These are phyloP conservation scores for Trichosporon sp. DNA, from an alignment of 1,284 basidiomycete species.

Conservation along the genomic window DNA sequence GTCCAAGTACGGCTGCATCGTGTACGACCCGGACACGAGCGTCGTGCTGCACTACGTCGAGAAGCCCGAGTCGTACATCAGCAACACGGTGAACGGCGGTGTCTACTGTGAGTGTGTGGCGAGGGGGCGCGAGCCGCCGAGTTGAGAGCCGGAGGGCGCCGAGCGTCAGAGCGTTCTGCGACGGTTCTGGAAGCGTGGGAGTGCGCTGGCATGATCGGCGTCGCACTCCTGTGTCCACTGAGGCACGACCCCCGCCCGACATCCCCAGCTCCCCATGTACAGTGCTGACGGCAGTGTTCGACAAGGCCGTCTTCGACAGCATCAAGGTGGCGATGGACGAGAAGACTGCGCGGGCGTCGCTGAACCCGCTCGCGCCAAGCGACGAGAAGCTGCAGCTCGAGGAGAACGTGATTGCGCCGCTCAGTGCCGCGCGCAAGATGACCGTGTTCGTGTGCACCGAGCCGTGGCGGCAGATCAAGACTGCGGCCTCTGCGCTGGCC, in stretches of 20 bases:
- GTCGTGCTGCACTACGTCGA: conserved; percentile 53
- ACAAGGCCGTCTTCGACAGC: conserved; percentile 54
- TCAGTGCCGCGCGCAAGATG: conserved; percentile 52
- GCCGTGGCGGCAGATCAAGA: conserved; percentile 56
- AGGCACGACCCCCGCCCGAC: not conserved
- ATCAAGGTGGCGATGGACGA: conserved; percentile 54
- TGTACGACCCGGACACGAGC: conserved; percentile 48
- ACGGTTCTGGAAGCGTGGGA: not conserved
- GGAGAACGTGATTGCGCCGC: conserved; percentile 54
- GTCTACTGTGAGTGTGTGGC: conserved; percentile 40
- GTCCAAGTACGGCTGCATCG: conserved; percentile 53
- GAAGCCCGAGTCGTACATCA: conserved; percentile 55
- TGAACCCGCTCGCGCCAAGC: conserved; percentile 48
- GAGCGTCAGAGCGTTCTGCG: no score
- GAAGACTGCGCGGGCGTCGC: conserved; percentile 50
- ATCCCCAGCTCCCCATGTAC: no score
- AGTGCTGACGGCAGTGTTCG: conserved; percentile 46
- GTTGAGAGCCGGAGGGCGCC: no score
- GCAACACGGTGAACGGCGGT: conserved; percentile 53
- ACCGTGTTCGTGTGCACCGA: conserved; percentile 53
- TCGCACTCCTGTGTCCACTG: not conserved
- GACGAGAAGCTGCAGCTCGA: conserved; percentile 55
- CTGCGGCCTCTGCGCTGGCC: conserved; percentile 54
- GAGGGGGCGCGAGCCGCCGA: no score
- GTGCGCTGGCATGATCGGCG: not conserved